phyloP scores from a whole-genome alignment of 164 flowering plant species.

The Euptelea pleiosperma region DNA sequence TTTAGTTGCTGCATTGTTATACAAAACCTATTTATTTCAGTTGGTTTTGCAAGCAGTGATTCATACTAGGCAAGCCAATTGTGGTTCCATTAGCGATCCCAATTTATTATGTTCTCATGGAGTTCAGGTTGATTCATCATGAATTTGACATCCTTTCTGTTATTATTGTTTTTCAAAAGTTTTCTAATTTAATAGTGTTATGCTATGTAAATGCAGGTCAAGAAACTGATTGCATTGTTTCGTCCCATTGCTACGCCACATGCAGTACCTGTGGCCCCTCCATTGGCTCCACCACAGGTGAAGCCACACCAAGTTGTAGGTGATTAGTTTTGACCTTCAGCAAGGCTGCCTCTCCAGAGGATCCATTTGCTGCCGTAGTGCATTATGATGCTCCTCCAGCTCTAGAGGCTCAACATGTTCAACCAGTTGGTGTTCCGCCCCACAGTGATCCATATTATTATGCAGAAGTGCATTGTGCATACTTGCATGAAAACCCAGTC shows the following conservation, averaged over 20 bases:
- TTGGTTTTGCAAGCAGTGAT: no score
- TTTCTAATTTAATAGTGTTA: not conserved
- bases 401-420: conserved; percentile 16
- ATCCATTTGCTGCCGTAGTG: conserved; percentile 5
- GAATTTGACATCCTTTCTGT: not conserved
- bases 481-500: conserved; percentile 15
- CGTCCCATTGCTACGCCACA: conserved; percentile 25
- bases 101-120: not conserved
- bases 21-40: no score
- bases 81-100: no score
- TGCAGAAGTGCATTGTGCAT: conserved; percentile 15
- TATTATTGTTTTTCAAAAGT: not conserved
- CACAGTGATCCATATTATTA: conserved; percentile 11
- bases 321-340: not conserved
- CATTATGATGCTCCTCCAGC: conserved; percentile 6
- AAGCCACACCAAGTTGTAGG: not conserved
- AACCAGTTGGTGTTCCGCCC: not conserved
- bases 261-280: no score
- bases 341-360: conserved; percentile 6
- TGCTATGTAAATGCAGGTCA: conserved; percentile 30
- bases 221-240: conserved; percentile 28
- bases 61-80: no score
- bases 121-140: not conserved
- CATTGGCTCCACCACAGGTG: no score
- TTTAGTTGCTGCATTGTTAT: no score